Base-by-base conservation (phyloP, 2,329 filamentous ascomycete species). In the Parastagonospora nodorum region DNA sequence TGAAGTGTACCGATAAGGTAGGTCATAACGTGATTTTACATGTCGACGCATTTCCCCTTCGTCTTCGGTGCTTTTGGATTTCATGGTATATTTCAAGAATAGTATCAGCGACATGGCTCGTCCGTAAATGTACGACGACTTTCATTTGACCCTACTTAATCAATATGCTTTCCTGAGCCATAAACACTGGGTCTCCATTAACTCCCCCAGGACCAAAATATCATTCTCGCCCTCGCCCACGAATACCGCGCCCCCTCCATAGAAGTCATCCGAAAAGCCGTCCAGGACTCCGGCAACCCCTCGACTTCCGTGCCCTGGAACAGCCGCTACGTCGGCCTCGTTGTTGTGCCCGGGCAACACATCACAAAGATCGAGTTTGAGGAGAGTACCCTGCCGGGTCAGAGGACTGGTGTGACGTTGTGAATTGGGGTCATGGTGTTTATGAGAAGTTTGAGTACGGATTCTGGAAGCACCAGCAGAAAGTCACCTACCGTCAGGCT, bases 1-100 rank as follows among this genome's bases (percentile, higher is more conserved):
- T 99, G 77, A 97, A 95, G 75, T 99, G 94, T 78, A 97, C 92
- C 28, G 94, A 99, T 78, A 86, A 88, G 52, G 92, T 95, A 77
- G 43, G 83, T 80, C 12, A 36, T 40, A 27, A 32, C n/a, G 8
- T 33, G 6, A n/a, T 24, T 33, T 14, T 29, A 28, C 24, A 15
- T 31, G 8, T 36, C 16, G 15, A 32, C 30, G 30, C 2, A 7
- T 4, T 32, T n/a, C 8, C 30, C n/a, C 3, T n/a, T 32, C 19
- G 3, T 24, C 19, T 24, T 24, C 19, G 5, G 19, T 14, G 33
- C 33, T 16, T 14, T 36, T 14, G 8, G n/a, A 36, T n/a, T 36
- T 36, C 16, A 16, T 15, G n/a, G 33, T 16, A 14, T 15, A 14
- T 36, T 12, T 15, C 16, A 36, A 16, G 8, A 15, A 36, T 24